These are phyloP conservation scores for Salvia hispanica DNA, from an alignment of 257 asterid species.

Conservation along the genomic window DNA sequence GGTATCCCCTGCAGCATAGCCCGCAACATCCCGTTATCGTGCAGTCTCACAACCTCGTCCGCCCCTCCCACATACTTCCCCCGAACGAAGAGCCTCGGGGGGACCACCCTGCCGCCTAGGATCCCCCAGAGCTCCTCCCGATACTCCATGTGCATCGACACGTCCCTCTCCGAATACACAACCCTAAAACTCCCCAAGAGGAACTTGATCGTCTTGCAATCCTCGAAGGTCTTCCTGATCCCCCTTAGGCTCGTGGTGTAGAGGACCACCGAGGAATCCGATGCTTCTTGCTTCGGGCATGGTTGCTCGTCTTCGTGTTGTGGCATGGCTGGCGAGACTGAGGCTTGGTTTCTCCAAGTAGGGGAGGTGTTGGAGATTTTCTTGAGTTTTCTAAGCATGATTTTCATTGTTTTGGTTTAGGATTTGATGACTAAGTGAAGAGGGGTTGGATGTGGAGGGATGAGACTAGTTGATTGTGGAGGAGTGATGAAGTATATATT, in stretches of 20 bases:
- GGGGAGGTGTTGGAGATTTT: conserved; percentile 10
- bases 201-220: conserved; percentile 57
- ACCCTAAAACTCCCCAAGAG: conserved; percentile 62
- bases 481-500: no score
- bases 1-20: conserved; percentile 60
- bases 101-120: conserved; percentile 53
- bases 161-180: conserved; percentile 58
- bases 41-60: conserved; percentile 64
- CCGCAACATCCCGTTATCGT: conserved; percentile 60
- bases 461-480: no score
- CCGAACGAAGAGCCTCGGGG: conserved; percentile 73
- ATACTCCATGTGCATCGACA: conserved; percentile 70
- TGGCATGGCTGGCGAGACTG: no score
- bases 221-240: conserved; percentile 74
- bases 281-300: no score
- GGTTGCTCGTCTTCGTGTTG: no score
- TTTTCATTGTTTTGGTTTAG: conserved; percentile 37
- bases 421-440: no score
- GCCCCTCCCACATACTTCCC: conserved; percentile 81
- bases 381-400: conserved; percentile 48
- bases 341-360: no score
- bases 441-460: no score
- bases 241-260: conserved; percentile 87
- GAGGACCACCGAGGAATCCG: conserved; percentile 37
- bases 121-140: conserved; percentile 69